Evolutionary conservation across 2,329 filamentous ascomycete genomes (phyloP).

Genomic region (Talaromyces albobiverticillius): DNA sequence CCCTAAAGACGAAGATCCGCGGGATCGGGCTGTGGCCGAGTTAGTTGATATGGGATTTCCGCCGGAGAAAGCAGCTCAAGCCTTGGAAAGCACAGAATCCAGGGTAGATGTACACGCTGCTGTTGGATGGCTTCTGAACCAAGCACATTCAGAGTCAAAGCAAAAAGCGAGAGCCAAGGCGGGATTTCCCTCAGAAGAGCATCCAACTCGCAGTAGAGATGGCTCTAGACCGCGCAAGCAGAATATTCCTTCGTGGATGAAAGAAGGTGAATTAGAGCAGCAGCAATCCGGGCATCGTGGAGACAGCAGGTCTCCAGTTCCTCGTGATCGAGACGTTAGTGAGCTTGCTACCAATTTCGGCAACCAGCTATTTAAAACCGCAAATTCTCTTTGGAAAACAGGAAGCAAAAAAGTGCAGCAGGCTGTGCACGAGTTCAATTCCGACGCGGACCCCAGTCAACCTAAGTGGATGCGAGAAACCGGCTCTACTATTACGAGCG

Average conservation of each 20-base stretch:
- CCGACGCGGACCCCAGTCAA: constrained; percentile 71
- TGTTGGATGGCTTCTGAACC: constrained; percentile 83
- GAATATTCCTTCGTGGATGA: constrained; percentile 61
- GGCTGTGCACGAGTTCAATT: constrained; percentile 80
- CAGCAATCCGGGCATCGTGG: constrained; percentile 22
- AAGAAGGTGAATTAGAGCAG: constrained; percentile 42
- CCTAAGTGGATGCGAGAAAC: constrained; percentile 94
- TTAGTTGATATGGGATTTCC: constrained; percentile 94
- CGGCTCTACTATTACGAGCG: constrained; percentile 22
- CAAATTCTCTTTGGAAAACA: constrained; percentile 92
- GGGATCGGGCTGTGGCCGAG: constrained; percentile 79
- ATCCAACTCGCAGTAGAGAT: constrained; percentile 24
- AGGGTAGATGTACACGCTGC: constrained; percentile 81
- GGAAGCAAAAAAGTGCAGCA: constrained; percentile 90
- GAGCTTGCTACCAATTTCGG: constrained; percentile 81
- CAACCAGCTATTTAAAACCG: constrained; percentile 83
- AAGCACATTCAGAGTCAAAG: constrained; percentile 81
- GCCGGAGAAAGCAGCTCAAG: constrained; percentile 74
- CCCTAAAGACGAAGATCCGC: constrained; percentile 46
- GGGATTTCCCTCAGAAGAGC: constrained; percentile 15
- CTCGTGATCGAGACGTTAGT: constrained; percentile 68
- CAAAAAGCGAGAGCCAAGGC: constrained; percentile 55
- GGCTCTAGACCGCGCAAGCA: constrained; percentile 26
- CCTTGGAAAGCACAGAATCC: constrained; percentile 74
- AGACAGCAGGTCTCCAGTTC: constrained; percentile 37